These are phyloP conservation scores for Pichia kluyveri DNA, from an alignment of 805 yeast species.

Conservation along the genomic window DNA sequence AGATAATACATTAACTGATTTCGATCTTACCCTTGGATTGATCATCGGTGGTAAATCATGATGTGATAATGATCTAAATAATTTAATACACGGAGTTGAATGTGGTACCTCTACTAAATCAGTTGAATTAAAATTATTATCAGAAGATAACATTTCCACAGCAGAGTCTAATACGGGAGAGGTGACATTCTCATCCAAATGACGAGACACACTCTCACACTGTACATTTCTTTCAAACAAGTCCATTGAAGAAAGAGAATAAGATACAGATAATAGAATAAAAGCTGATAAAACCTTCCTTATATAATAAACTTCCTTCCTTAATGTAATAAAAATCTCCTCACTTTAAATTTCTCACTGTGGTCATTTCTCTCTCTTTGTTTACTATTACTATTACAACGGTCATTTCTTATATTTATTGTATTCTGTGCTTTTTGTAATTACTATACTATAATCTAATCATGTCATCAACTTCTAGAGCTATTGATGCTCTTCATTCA, in stretches of 20 bases:
- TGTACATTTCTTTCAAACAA: neutral
- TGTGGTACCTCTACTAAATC: slow-evolving; percentile 47
- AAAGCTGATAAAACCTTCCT: too few relatives aligned
- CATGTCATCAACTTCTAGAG: slow-evolving; percentile 20
- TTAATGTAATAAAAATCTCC: too few relatives aligned
- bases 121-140: slow-evolving; percentile 53
- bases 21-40: neutral
- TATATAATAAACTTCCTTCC: too few relatives aligned
- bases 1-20: neutral
- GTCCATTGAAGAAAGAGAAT: neutral
- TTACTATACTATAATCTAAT: too few relatives aligned
- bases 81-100: slow-evolving; percentile 1
- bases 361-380: too few relatives aligned
- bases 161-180: slow-evolving; percentile 82
- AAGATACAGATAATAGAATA: too few relatives aligned
- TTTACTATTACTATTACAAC: too few relatives aligned
- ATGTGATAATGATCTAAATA: slow-evolving; percentile 5
- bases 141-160: slow-evolving; percentile 46
- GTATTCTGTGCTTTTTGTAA: too few relatives aligned
- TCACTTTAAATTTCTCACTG: too few relatives aligned
- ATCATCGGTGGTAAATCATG: neutral
- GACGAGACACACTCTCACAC: neutral
- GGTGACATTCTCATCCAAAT: slow-evolving; percentile 50
- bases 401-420: too few relatives aligned
- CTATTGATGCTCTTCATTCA: slow-evolving; percentile 24